Conservation (phyloP, 2,329 filamentous ascomycete genomes). For the Xylariales sp. region DNA sequence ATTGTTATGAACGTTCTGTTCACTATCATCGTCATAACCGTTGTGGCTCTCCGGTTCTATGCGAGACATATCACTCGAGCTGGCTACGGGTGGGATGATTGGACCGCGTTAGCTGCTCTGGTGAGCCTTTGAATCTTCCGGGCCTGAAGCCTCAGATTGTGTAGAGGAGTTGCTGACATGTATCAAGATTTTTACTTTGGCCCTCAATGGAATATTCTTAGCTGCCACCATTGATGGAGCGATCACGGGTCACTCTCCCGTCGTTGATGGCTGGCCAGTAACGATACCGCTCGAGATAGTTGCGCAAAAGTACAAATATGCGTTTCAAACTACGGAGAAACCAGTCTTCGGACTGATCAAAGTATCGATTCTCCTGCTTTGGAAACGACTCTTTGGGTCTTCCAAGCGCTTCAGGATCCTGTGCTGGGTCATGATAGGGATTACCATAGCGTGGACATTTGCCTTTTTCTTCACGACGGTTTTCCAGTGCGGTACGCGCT, state of each 20-base stretch:
- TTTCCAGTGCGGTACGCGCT: slow-evolving; percentile 38
- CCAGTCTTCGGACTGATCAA: slow-evolving; percentile 42
- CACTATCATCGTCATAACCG: slow-evolving; percentile 17
- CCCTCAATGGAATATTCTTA: slow-evolving; percentile 34
- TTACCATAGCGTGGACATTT: slow-evolving; percentile 36
- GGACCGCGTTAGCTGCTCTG: slow-evolving; percentile 27
- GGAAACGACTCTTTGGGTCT: slow-evolving; percentile 39
- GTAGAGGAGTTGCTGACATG: background rate
- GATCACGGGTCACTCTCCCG: slow-evolving; percentile 23
- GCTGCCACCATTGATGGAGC: slow-evolving; percentile 31
- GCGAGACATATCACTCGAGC: slow-evolving; percentile 29
- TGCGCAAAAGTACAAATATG: slow-evolving; percentile 40
- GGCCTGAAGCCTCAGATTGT: too few relatives aligned
- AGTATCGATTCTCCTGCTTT: slow-evolving; percentile 42
- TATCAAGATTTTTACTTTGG: slow-evolving; percentile 24
- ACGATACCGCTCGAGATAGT: slow-evolving; percentile 32
- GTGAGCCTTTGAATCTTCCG: background rate
- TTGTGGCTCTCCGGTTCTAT: slow-evolving; percentile 30
- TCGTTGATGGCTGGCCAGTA: slow-evolving; percentile 29
- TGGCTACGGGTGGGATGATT: slow-evolving; percentile 35
- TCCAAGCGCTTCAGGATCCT: slow-evolving; percentile 1
- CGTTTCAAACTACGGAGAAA: slow-evolving; percentile 40
- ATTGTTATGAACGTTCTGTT: slow-evolving; percentile 33
- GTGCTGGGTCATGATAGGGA: slow-evolving; percentile 5
- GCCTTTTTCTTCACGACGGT: slow-evolving; percentile 43